Evolutionary conservation across 768 basidiomycete species (phyloP), one percentile per base, ranked within the genome.

Genomic region (Cystobasidium ongulense): DNA sequence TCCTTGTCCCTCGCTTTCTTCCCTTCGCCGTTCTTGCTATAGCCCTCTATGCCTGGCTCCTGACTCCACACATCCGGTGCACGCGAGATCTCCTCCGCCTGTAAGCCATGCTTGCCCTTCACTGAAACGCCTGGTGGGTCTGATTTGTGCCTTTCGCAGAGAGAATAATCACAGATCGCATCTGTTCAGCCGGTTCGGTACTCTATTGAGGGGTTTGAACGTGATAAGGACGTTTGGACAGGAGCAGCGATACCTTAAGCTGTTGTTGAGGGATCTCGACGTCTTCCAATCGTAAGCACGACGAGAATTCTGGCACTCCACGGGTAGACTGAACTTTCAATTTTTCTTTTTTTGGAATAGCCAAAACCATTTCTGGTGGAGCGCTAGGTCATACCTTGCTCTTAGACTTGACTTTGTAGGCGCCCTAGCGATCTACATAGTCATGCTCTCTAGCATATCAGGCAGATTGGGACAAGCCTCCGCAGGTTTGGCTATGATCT

Each of bases 121-220:
- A 36, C 15, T 29, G 29, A 71, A 1, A 7, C 8, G 33, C 10
- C 52, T 33, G 23, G n/a, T 29, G 21, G 13, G 2, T 54, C n/a
- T 27, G 31, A 41, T 39, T 35, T n/a, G n/a, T n/a, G 25, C 63
- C 3, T 15, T 35, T n/a, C 21, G n/a, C 54, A 71, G 68, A 13
- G 68, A 71, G 68, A 71, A 71, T 1, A 83, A 88, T 31, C 87
- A 87, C 13, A 82, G 88, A 11, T 89, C 88, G 1, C 89, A 88
- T 0, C 85, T 88, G 0, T 89, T 90, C 78, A 86, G 88, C 4
- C 88, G 87, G 0, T 90, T 88, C 76, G 88, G 89, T 76, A 88
- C 89, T 75, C 81, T 89, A 4, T 80, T 89, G 61, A 83, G 86
- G 46, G 89, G 89, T 1, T 84, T 90, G 46, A 81, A 84, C n/a